phyloP scores from a whole-genome alignment of 306 rosid species.

The Purshia tridentata region DNA sequence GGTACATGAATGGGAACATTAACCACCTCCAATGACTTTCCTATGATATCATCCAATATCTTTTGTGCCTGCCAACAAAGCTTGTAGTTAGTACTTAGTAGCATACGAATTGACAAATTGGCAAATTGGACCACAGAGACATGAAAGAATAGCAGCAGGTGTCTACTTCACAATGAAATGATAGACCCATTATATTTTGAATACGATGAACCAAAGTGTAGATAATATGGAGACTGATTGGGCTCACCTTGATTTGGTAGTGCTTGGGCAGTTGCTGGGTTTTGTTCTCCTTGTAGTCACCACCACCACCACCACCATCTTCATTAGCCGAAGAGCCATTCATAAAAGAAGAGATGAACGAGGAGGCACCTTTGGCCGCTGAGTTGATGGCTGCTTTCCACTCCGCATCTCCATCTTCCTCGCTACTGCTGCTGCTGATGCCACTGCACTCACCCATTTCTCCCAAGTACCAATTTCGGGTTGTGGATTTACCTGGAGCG shows the following conservation, averaged over 20 bases:
- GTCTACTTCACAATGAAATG: background rate
- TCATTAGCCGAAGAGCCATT: constrained; percentile 35
- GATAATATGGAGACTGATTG: background rate
- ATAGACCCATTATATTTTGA: background rate
- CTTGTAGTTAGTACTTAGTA: background rate
- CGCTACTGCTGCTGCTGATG: constrained; percentile 64
- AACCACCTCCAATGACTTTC: constrained; percentile 63
- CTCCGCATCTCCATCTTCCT: constrained; percentile 79
- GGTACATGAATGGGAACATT: constrained; percentile 26
- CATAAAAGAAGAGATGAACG: constrained; percentile 41
- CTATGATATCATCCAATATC: constrained; percentile 68
- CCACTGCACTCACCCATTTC: constrained; percentile 25
- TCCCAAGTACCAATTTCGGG: background rate
- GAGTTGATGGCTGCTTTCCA: constrained; percentile 80
- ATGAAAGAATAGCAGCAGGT: background rate
- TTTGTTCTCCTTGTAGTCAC: constrained; percentile 32
- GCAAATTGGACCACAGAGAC: background rate
- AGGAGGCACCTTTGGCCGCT: constrained; percentile 46
- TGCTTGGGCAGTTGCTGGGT: constrained; percentile 49
- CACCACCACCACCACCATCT: constrained; percentile 9
- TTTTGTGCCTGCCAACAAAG: constrained; percentile 65
- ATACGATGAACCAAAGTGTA: background rate
- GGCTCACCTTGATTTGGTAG: constrained; percentile 78
- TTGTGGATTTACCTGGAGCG: background rate
- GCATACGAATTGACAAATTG: background rate